These are phyloP conservation scores for Geranium brycei DNA, from an alignment of 345 rosid genomes.

Conservation along the genomic window DNA sequence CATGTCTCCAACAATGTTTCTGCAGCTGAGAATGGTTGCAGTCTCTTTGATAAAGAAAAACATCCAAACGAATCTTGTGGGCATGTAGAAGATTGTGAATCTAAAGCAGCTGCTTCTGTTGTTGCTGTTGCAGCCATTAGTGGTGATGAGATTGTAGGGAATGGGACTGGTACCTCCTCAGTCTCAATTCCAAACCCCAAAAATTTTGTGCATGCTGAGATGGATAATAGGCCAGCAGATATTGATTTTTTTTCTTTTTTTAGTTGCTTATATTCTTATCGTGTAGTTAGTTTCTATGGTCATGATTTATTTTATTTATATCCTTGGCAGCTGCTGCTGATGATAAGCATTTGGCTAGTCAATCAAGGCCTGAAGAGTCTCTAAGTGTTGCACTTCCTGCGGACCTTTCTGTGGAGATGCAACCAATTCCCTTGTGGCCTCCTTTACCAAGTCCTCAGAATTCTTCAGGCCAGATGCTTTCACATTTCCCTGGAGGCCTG, in stretches of 20 bases:
- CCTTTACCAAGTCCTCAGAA: slow-evolving; percentile 65
- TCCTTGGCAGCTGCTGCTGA: slow-evolving; percentile 33
- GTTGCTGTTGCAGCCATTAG: slow-evolving; percentile 88
- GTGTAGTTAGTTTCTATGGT: neutral
- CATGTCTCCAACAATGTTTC: slow-evolving; percentile 33
- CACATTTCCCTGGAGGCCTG: slow-evolving; percentile 73
- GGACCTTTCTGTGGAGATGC: slow-evolving; percentile 86
- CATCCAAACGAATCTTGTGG: slow-evolving; percentile 34
- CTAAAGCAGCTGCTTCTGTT: slow-evolving; percentile 86
- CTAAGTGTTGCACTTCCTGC: slow-evolving; percentile 86
- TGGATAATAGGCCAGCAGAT: slow-evolving; percentile 33
- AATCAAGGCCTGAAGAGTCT: slow-evolving; percentile 68
- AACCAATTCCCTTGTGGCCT: slow-evolving; percentile 80
- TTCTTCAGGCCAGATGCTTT: slow-evolving; percentile 61
- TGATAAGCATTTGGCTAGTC: slow-evolving; percentile 11
- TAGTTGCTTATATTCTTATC: neutral
- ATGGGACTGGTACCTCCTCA: slow-evolving; percentile 17
- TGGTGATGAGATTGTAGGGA: slow-evolving; percentile 41
- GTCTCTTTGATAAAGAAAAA: slow-evolving; percentile 58
- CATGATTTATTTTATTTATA: neutral
- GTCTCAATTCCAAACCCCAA: slow-evolving; percentile 48
- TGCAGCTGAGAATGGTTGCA: slow-evolving; percentile 34
- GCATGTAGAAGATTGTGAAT: slow-evolving; percentile 61
- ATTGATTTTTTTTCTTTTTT: too few species aligned
- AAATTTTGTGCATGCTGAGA: slow-evolving; percentile 39